Evolutionary conservation across 345 rosid species (phyloP), one percentile per base, ranked within the genome.

Genomic region (Hibiscus trionum): DNA sequence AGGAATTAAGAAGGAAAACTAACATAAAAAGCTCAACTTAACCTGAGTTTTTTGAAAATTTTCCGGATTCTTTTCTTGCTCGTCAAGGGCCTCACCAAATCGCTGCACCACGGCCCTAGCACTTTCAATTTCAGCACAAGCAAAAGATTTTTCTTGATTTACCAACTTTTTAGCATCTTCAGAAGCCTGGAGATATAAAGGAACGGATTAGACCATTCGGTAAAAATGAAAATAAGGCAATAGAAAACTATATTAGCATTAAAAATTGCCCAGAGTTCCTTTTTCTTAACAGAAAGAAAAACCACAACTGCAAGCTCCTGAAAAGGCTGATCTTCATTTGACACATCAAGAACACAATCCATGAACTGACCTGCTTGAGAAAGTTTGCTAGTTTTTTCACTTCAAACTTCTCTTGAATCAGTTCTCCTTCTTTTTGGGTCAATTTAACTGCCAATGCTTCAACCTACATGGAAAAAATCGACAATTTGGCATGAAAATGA

Each of bases 41-140:
- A 89, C 88, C 87, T 87, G 88, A 21, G 77, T 77, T 77, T 77
- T 88, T 16, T 68, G 59, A 24, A 87, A 82, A 75, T 85, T 82
- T 65, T 84, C 82, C 15, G 88, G 83, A 80, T 74, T 88, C 81
- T 80, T 87, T 81, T 89, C 97, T 79, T 89, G 91, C 77, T 95
- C 96, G 5, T 89, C 90, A 69, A 95, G 86, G 70, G 87, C 87
- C 77, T 93, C 96, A 35, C 99, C 97, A 79, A 95, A 88, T 62
- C 89, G 91, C 78, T 83, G 88, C 47, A 95, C 97, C 61, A 95
- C 92, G 21, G 90, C 89, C 75, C 90, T 81, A 19, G 99, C 99
- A 84, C 99, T 95, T 83, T 95, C 99, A 49, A 92, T 89, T 81
- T 95, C 97, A 82, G 97, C 99, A 88, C 97, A 95, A 74, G 97